A percentile compares a stretch with the other conserved stretches of the same genome.
These are phyloP conservation scores for Penicillium sp. DNA, from an alignment of 2,329 filamentous ascomycete genomes.

Conservation along the genomic window DNA sequence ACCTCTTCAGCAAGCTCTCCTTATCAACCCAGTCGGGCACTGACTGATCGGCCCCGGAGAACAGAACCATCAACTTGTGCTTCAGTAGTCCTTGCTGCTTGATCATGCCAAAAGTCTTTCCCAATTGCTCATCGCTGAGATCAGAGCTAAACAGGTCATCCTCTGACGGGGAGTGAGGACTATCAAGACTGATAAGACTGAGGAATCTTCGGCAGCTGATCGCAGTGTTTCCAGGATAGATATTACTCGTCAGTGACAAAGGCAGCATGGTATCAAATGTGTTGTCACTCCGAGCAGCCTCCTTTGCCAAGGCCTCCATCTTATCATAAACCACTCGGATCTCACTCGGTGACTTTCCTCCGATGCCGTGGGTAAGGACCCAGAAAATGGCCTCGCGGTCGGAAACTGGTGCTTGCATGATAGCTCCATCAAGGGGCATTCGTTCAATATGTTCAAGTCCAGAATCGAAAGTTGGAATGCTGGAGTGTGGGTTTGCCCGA, in stretches of 20 bases:
- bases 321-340: constrained; percentile 35
- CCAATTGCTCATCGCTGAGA: constrained; percentile 61
- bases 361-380: constrained; percentile 31
- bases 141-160: constrained; percentile 88
- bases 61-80: constrained; percentile 51
- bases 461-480: constrained; percentile 34
- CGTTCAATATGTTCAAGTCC: constrained; percentile 43
- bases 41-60: constrained; percentile 52
- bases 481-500: constrained; percentile 45
- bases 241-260: constrained; percentile 35
- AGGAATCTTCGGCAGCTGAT: constrained; percentile 62
- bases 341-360: constrained; percentile 27
- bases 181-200: constrained; percentile 57
- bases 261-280: constrained; percentile 38
- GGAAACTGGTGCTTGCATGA: constrained; percentile 79
- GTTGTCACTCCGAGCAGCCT: constrained; percentile 22
- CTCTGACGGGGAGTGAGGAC: constrained; percentile 65
- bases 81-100: constrained; percentile 40
- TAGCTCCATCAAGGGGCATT: constrained; percentile 69
- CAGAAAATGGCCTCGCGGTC: constrained; percentile 69
- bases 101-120: constrained; percentile 65
- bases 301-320: constrained; percentile 37
- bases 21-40: constrained; percentile 54
- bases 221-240: constrained; percentile 45
- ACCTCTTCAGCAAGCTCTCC: constrained; percentile 45